A percentile compares a stretch with the other conserved stretches of the same genome.
Evolutionary conservation across 2,329 filamentous ascomycete genomes (phyloP).

Genomic region (Bipolaris bicolor): DNA sequence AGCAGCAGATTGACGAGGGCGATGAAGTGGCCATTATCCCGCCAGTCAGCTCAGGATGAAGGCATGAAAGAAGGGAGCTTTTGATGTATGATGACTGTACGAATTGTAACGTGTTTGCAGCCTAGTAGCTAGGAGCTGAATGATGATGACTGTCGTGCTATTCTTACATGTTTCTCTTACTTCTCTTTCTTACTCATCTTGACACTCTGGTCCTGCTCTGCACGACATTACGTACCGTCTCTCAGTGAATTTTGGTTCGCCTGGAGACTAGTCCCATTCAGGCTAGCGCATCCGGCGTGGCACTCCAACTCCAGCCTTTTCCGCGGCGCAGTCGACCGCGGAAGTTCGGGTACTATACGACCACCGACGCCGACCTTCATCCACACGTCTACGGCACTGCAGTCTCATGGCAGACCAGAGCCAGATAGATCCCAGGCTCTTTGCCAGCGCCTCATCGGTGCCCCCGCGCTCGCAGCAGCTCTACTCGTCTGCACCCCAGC

Average conservation of each 20-base stretch:
- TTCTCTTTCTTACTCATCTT: too few species aligned
- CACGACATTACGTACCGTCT: background rate
- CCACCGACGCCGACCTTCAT: conserved; percentile 29
- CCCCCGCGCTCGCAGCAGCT: conserved; percentile 33
- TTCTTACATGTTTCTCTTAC: background rate
- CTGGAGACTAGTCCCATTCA: background rate
- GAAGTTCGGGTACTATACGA: conserved; percentile 18
- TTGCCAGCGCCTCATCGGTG: conserved; percentile 28
- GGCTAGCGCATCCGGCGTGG: background rate
- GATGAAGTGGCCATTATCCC: conserved; percentile 90
- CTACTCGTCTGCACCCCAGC: conserved; percentile 36
- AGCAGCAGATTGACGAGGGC: conserved; percentile 67
- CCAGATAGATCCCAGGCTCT: conserved; percentile 42
- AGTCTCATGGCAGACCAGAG: conserved; percentile 33
- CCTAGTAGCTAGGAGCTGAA: background rate
- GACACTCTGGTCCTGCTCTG: background rate
- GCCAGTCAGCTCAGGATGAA: conserved; percentile 77
- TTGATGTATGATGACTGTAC: background rate
- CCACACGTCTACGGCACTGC: conserved; percentile 7
- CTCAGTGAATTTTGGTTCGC: background rate
- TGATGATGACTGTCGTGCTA: background rate
- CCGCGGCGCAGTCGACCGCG: conserved; percentile 10
- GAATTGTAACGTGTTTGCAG: background rate
- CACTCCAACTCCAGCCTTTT: conserved; percentile 2
- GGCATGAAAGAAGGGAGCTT: background rate